Percentiles rank a stretch among this genome's conserved stretches.
These are phyloP conservation scores for Coemansia sp. DNA, from an alignment of 192 early-diverging fungal species.

Conservation along the genomic window DNA sequence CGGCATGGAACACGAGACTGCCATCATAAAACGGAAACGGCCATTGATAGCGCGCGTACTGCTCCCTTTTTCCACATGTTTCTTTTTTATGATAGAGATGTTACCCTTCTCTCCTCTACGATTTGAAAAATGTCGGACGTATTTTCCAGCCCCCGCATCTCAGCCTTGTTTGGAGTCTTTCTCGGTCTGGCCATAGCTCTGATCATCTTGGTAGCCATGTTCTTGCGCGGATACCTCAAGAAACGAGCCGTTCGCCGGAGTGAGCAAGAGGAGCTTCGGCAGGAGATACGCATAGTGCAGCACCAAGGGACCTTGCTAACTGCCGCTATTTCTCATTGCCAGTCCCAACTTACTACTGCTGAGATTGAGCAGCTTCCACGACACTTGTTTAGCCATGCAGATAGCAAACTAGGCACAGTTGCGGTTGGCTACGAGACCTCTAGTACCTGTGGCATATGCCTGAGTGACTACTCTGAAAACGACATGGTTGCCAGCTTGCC, in stretches of 20 bases:
- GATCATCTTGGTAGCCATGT: neutral
- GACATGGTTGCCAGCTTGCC: conserved; percentile 64
- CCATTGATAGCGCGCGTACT: neutral
- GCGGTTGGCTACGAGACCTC: conserved; percentile 7
- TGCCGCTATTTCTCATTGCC: neutral
- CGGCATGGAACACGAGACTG: neutral
- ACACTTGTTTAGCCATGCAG: neutral
- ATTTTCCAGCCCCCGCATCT: neutral
- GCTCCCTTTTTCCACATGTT: neutral
- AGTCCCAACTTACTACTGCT: neutral
- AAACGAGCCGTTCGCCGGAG: neutral
- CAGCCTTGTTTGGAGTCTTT: conserved; percentile 4
- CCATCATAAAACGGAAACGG: neutral
- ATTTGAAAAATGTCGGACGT: neutral
- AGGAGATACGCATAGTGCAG: neutral
- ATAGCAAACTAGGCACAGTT: neutral
- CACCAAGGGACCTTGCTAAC: neutral
- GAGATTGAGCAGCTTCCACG: neutral
- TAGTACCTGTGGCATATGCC: conserved; percentile 69
- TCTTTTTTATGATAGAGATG: neutral
- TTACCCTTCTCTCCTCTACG: neutral
- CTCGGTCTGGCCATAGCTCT: neutral
- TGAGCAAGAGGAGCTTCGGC: neutral
- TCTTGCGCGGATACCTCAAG: neutral
- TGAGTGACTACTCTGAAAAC: conserved; percentile 67